Evolutionary conservation across 495 filamentous ascomycete species (phyloP), one percentile per base, ranked within the genome.

Genomic region (Talaromyces borbonicus): DNA sequence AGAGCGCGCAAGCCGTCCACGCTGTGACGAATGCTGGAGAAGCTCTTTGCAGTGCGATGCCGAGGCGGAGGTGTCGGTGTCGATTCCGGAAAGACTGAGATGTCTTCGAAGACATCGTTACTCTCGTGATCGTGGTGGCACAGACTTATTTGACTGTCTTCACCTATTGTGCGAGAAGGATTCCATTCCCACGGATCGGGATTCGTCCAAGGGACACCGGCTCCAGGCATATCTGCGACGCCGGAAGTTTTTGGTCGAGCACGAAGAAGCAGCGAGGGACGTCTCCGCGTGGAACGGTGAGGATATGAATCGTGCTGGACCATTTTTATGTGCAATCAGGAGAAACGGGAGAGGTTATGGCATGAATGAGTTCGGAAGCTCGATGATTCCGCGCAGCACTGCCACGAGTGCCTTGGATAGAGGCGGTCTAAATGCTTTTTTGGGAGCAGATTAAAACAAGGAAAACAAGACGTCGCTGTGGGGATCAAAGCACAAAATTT

Each of bases 1-100:
- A 73, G 55, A 7, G 67, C 67, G 25, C 63, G 66, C 36, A 72
- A 47, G 1, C 68, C 68, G 45, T 69, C 67, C 42, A 72, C 61
- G 4, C 66, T 62, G 42, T 72, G 66, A 35, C 64, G 63, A 25
- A 73, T 47, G 18, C 54, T 66, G 11, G 70, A 74, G 52, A 72
- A 74, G 54, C 68, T 71, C 47, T 67, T 70, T 29, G 67, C 57
- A 20, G 52, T 47, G 23, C 65, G 66, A 20, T 61, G 65, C 11
- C 66, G 57, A n/a, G 58, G n/a, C n/a, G n/a, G n/a, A n/a, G n/a
- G n/a, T n/a, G n/a, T n/a, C n/a, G n/a, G 63, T 15, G 55, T 52
- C 1, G 59, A 56, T 22, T 61, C 57, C 8, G 62, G 57, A 25
- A 66, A 65, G 16, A 59, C 55, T 32, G 59, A 60, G 37, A 59